Evolutionary conservation across 306 rosid genomes (phyloP).

Genomic region (Echinosophora koreensis): DNA sequence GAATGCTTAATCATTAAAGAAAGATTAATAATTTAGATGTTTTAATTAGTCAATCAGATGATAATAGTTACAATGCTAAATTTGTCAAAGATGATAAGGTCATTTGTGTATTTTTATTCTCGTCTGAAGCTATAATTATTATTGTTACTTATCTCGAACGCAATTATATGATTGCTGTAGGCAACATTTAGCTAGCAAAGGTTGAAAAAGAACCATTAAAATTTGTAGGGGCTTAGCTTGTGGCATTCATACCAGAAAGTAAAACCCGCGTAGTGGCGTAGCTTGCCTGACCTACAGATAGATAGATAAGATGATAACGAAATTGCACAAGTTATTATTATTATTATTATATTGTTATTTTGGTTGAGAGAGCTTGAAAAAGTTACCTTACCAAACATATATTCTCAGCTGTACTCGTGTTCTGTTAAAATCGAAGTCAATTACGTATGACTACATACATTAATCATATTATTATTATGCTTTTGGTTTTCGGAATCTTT

Average conservation of each 20-base stretch:
- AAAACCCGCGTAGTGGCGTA: conserved; percentile 42
- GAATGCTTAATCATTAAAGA: neutral
- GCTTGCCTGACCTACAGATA: neutral
- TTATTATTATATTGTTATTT: neutral
- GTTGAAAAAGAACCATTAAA: conserved; percentile 23
- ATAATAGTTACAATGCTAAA: neutral
- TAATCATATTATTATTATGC: neutral
- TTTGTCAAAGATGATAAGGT: neutral
- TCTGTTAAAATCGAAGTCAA: conserved; percentile 32
- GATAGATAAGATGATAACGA: neutral
- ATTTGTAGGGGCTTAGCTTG: neutral
- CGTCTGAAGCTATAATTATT: neutral
- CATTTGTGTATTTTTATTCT: neutral
- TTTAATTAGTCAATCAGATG: neutral
- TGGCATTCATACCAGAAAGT: conserved; percentile 38
- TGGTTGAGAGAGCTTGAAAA: conserved; percentile 4
- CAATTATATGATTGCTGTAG: conserved; percentile 41
- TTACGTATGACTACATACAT: neutral
- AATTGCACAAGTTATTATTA: neutral
- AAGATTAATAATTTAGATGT: neutral
- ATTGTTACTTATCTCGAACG: conserved; percentile 36
- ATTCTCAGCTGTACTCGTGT: conserved; percentile 3
- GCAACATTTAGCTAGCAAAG: conserved; percentile 40
- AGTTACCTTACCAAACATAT: conserved; percentile 31
- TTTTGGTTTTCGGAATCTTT: conserved; percentile 16